phyloP scores from a whole-genome alignment of 2,329 filamentous ascomycete genomes.

The Phialemonium atrogriseum region DNA sequence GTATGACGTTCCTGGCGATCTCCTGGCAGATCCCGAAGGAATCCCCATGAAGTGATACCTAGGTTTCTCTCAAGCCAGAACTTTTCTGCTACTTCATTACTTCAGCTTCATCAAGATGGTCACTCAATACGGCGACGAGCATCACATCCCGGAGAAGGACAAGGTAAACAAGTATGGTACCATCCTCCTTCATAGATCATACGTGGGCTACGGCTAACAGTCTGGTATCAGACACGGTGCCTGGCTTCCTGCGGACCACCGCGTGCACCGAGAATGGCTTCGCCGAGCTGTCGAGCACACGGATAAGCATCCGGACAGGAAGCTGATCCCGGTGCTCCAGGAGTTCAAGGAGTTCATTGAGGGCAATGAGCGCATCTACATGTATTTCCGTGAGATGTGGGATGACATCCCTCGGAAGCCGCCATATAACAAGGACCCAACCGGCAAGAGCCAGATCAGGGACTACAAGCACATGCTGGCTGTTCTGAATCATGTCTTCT shows the following conservation, averaged over 20 bases:
- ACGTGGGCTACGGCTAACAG: conserved; percentile 1
- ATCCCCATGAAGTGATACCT: conserved; percentile 1
- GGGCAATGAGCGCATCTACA: conserved; percentile 51
- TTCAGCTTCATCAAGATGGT: conserved; percentile 30
- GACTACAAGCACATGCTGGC: conserved; percentile 60
- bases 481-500: conserved; percentile 54
- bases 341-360: conserved; percentile 64
- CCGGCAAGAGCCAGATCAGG: conserved; percentile 52
- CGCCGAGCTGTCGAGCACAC: conserved; percentile 44
- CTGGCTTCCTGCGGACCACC: conserved; percentile 58
- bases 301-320: conserved; percentile 35
- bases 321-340: conserved; percentile 49
- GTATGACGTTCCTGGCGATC: too few relatives aligned
- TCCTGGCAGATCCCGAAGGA: too few relatives aligned
- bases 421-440: conserved; percentile 54
- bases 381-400: conserved; percentile 63
- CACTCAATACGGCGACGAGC: conserved; percentile 39
- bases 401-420: conserved; percentile 53
- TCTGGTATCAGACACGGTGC: conserved; percentile 36
- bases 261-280: conserved; percentile 57
- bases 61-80: conserved; percentile 1
- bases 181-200: not conserved
- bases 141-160: conserved; percentile 41
- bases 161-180: conserved; percentile 33
- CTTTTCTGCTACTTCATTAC: not conserved